phyloP scores from a whole-genome alignment of 2,329 filamentous ascomycete species.

The Claviceps sp. region DNA sequence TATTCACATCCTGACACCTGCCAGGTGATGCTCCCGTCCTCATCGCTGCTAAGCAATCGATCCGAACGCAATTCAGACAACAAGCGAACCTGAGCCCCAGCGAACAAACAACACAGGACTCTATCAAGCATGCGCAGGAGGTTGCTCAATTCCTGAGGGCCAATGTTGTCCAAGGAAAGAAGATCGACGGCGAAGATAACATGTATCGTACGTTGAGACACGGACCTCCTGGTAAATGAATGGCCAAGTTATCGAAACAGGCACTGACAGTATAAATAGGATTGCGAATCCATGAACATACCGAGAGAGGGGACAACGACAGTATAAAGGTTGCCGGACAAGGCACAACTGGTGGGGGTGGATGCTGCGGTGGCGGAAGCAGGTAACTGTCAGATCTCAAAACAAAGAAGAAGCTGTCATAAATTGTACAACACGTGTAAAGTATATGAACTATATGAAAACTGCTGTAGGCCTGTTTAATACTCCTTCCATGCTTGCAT shows the following conservation, averaged over 20 bases:
- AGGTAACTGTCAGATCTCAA: neutral
- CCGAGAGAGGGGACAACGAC: slow-evolving; percentile 86
- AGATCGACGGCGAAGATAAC: slow-evolving; percentile 26
- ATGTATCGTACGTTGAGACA: slow-evolving; percentile 43
- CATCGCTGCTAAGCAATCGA: slow-evolving; percentile 55
- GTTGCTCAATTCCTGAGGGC: slow-evolving; percentile 66
- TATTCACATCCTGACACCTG: neutral
- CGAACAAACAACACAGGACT: slow-evolving; percentile 45
- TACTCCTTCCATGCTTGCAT: slow-evolving; percentile 3
- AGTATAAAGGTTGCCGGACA: slow-evolving; percentile 55
- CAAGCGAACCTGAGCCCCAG: slow-evolving; percentile 45
- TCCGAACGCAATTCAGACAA: slow-evolving; percentile 59
- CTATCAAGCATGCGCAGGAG: slow-evolving; percentile 68
- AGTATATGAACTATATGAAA: neutral
- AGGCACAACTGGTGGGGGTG: slow-evolving; percentile 18
- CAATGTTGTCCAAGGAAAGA: slow-evolving; percentile 79
- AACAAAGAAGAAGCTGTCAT: neutral
- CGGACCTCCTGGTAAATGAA: neutral
- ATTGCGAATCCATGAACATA: slow-evolving; percentile 79
- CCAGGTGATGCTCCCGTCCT: slow-evolving; percentile 60
- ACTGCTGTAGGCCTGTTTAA: neutral
- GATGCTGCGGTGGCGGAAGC: slow-evolving; percentile 13
- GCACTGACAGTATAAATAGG: slow-evolving; percentile 33
- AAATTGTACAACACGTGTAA: slow-evolving; percentile 11
- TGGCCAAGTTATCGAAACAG: neutral